Percentiles rank a stretch among this genome's conserved stretches.
Conservation (phyloP, 192 early-diverging fungal species). For the Coemansia sp. region DNA sequence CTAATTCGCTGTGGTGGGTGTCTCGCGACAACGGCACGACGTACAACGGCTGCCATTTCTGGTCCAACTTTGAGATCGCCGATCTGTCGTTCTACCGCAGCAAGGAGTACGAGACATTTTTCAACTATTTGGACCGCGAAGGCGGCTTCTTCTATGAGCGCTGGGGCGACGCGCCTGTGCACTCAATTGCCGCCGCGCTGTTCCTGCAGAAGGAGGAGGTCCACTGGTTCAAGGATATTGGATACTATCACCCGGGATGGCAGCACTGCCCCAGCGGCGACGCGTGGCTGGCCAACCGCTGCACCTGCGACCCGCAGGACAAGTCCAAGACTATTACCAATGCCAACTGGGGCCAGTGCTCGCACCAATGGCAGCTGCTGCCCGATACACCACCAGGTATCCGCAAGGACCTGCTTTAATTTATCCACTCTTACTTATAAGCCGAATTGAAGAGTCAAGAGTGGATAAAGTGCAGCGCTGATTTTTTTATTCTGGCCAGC, state of each 20-base stretch:
- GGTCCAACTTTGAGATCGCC: slow-evolving; percentile 90
- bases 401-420: neutral
- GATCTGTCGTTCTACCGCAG: slow-evolving; percentile 68
- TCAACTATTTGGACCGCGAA: slow-evolving; percentile 67
- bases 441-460: no score
- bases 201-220: slow-evolving; percentile 56
- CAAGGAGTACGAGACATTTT: slow-evolving; percentile 59
- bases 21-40: slow-evolving; percentile 26
- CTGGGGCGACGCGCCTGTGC: slow-evolving; percentile 65
- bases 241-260: slow-evolving; percentile 67
- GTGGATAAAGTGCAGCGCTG: no score
- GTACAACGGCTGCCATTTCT: slow-evolving; percentile 75
- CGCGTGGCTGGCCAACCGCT: slow-evolving; percentile 36
- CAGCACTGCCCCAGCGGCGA: slow-evolving; percentile 51
- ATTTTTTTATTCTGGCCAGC: no score
- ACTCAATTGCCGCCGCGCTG: slow-evolving; percentile 63
- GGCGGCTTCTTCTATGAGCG: slow-evolving; percentile 91
- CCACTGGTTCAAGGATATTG: slow-evolving; percentile 73
- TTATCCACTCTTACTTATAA: no score
- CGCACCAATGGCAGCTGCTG: slow-evolving; percentile 38
- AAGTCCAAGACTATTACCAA: slow-evolving; percentile 38
- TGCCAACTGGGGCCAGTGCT: slow-evolving; percentile 50
- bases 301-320: slow-evolving; percentile 45
- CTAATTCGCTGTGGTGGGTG: slow-evolving; percentile 39
- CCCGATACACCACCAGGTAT: slow-evolving; percentile 12